These are phyloP conservation scores for Exophiala viscosa DNA, from an alignment of 2,329 filamentous ascomycete genomes.

Conservation along the genomic window DNA sequence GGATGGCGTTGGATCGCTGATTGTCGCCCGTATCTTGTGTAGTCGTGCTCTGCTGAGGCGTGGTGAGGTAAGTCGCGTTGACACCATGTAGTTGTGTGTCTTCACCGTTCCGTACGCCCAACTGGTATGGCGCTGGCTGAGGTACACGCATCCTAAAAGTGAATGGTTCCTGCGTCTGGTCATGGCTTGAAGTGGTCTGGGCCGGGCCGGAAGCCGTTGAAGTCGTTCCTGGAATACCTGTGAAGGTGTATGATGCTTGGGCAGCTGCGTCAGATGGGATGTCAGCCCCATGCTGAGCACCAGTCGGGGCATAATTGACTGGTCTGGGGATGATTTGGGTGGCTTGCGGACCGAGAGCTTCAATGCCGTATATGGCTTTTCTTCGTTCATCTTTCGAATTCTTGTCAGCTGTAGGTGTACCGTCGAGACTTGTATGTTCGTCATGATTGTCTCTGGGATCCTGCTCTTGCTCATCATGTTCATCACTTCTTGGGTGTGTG, in stretches of 20 bases:
- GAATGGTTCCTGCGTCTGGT: background rate
- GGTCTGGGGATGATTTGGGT: background rate
- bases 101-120: background rate
- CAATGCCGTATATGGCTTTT: constrained; percentile 17
- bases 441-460: background rate
- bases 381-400: constrained; percentile 5
- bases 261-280: background rate
- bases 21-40: too few species aligned
- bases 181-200: too few species aligned
- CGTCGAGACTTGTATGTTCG: background rate
- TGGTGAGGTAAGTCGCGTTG: too few species aligned
- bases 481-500: too few species aligned
- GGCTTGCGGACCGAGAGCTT: constrained; percentile 12
- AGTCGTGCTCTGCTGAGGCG: background rate
- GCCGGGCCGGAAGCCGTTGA: background rate
- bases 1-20: too few species aligned
- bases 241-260: constrained; percentile 6
- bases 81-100: too few species aligned
- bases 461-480: too few species aligned
- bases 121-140: background rate
- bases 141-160: background rate
- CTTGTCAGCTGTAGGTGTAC: background rate
- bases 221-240: constrained; percentile 6
- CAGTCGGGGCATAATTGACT: too few species aligned
- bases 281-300: too few species aligned